Percentiles rank a stretch among this genome's conserved stretches.
These are phyloP conservation scores for Aphanocladium album DNA, from an alignment of 2,329 filamentous ascomycete genomes.

Conservation along the genomic window DNA sequence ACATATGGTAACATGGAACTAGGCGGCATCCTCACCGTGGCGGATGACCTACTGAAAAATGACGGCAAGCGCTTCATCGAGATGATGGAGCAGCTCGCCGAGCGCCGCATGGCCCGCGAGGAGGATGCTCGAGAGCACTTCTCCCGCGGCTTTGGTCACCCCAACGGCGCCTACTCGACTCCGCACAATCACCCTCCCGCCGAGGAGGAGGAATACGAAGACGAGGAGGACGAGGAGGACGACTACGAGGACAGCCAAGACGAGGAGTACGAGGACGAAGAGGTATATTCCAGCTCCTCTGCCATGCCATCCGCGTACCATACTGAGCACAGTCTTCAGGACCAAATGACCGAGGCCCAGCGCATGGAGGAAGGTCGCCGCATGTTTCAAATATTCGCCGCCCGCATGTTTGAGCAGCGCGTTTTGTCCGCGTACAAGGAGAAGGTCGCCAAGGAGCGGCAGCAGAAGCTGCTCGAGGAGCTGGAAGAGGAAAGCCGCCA, in stretches of 20 bases:
- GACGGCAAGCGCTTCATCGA: conserved; percentile 99
- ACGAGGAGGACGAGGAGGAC: conserved; percentile 54
- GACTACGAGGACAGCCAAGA: conserved; percentile 57
- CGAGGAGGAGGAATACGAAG: conserved; percentile 69
- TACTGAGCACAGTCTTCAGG: conserved; percentile 57
- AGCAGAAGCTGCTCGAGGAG: conserved; percentile 85
- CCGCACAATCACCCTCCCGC: conserved; percentile 70
- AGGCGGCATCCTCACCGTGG: conserved; percentile 97
- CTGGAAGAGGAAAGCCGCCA: conserved; percentile 77
- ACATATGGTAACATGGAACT: conserved; percentile 46
- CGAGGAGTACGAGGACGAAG: conserved; percentile 67
- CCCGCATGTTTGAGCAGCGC: conserved; percentile 97
- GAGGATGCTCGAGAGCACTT: conserved; percentile 69
- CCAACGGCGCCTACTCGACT: conserved; percentile 55
- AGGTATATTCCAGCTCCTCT: conserved; percentile 52
- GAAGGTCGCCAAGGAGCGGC: conserved; percentile 90
- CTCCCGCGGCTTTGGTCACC: conserved; percentile 53
- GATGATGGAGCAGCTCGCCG: conserved; percentile 99
- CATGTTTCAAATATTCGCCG: conserved; percentile 99
- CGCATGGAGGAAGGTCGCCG: conserved; percentile 96
- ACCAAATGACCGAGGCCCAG: conserved; percentile 95
- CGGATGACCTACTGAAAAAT: conserved; percentile 96
- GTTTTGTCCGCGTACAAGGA: conserved; percentile 96
- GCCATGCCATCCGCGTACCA: conserved; percentile 34
- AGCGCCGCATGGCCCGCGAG: conserved; percentile 94